phyloP scores from a whole-genome alignment of 1,284 basidiomycete species.

The Cutaneotrichosporon spelunceum region DNA sequence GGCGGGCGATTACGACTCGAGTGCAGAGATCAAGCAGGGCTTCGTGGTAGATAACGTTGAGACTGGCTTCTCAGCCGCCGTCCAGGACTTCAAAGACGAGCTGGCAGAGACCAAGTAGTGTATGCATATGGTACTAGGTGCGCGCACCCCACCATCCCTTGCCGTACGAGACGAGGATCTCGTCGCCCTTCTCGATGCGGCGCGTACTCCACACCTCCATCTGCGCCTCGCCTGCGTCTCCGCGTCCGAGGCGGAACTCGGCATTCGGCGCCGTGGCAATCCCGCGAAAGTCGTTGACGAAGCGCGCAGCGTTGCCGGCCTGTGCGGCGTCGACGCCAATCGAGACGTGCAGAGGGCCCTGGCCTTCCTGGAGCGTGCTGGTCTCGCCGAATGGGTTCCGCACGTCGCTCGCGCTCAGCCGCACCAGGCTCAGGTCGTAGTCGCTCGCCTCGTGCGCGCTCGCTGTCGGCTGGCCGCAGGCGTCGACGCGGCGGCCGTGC shows the following conservation, averaged over 20 bases:
- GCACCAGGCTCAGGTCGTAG: slow-evolving; percentile 79
- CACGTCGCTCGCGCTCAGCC: slow-evolving; percentile 43
- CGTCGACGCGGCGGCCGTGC: neutral
- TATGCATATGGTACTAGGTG: neutral
- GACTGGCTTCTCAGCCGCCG: slow-evolving; percentile 47
- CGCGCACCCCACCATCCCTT: slow-evolving; percentile 76
- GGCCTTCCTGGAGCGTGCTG: too few species aligned
- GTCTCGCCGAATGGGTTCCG: slow-evolving; percentile 30
- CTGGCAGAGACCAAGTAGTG: slow-evolving; percentile 18
- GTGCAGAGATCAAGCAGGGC: slow-evolving; percentile 37
- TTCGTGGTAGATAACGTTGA: slow-evolving; percentile 47
- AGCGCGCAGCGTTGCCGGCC: slow-evolving; percentile 79
- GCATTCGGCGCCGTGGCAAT: slow-evolving; percentile 66
- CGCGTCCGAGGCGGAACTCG: slow-evolving; percentile 62
- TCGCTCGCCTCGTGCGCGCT: slow-evolving; percentile 53
- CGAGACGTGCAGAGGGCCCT: slow-evolving; percentile 30
- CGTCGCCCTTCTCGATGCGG: slow-evolving; percentile 72
- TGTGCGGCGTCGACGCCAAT: slow-evolving; percentile 64
- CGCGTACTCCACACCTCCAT: slow-evolving; percentile 70
- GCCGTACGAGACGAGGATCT: slow-evolving; percentile 87
- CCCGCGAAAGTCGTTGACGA: slow-evolving; percentile 83
- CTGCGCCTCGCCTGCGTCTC: slow-evolving; percentile 62
- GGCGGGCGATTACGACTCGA: slow-evolving; percentile 49
- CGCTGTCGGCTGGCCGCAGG: neutral
- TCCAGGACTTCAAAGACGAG: slow-evolving; percentile 49